Base-by-base conservation (phyloP, 164 flowering plant genomes). In the Annona squamosa region DNA sequence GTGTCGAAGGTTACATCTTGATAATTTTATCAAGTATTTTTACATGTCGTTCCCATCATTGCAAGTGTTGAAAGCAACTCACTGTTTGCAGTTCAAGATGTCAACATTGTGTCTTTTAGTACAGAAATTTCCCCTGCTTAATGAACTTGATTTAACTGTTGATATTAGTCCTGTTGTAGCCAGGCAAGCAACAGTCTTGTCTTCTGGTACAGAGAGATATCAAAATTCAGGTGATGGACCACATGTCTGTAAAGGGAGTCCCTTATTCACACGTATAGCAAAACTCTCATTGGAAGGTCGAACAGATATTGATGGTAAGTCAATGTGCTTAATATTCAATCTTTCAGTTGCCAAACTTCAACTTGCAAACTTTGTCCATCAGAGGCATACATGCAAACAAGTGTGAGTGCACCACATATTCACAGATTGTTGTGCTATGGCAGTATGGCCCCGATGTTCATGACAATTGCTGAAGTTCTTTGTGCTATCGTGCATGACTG, bases 201-300 rank as follows among this genome's bases (percentile, higher is more conserved):
- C 77, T 59, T 16, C 70, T 70, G 42, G 19, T 41, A 41, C 57
- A 62, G 80, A 77, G 45, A 71, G 43, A 48, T 72, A 48, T 37
- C 57, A 48, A 18, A 71, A 77, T 45, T 46, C 43, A 17, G 61
- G 7, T 68, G 65, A 69, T 37, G 42, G 70, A 65, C 61, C 64
- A 46, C 17, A 12, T 48, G 37, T 59, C 45, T 57, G 59, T 19
- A 75, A 62, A 42, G 78, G 16, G 65, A 69, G 79, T 69, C 59
- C 75, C 41, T 67, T 75, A 64, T 26, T 71, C 9, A 81, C 87
- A 70, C 81, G 79, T 72, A 73, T 90, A 48, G 80, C 86, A 72
- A 88, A 81, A 71, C 91, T 92, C 72, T 81, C 84, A 4, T 73
- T 92, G 80, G 86, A 85, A 75, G 97, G 97, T n/a, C 83, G 91